A percentile compares a stretch with the other conserved stretches of the same genome.
phyloP scores from a whole-genome alignment of 495 filamentous ascomycete species.

The Penicillium cosmopolitanum region DNA sequence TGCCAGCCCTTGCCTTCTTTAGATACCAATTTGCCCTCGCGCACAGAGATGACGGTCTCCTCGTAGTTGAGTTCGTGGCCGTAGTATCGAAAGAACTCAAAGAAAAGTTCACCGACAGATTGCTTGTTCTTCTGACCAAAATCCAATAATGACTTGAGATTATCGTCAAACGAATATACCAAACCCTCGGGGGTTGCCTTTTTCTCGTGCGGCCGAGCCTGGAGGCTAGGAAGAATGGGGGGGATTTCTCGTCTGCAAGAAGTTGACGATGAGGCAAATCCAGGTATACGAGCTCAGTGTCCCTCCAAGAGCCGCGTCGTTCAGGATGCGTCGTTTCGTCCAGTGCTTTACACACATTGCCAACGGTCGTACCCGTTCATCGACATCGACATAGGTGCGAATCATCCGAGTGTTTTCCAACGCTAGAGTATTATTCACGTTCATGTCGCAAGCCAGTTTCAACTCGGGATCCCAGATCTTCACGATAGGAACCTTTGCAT shows the following conservation, averaged over 20 bases:
- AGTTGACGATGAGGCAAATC: constrained; percentile 98
- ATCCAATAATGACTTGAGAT: constrained; percentile 69
- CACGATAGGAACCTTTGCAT: constrained; percentile 96
- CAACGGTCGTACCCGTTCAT: constrained; percentile 84
- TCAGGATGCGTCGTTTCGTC: constrained; percentile 89
- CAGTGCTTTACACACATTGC: constrained; percentile 98
- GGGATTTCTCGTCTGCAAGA: constrained; percentile 86
- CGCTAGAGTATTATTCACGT: constrained; percentile 94
- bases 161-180: constrained; percentile 80
- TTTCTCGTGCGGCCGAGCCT: constrained; percentile 71
- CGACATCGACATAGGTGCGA: constrained; percentile 93
- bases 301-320: constrained; percentile 92
- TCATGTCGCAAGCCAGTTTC: constrained; percentile 92
- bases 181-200: constrained; percentile 60
- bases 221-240: constrained; percentile 80
- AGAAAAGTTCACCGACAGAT: constrained; percentile 78
- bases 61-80: constrained; percentile 92
- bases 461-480: constrained; percentile 98
- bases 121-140: constrained; percentile 84
- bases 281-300: constrained; percentile 99
- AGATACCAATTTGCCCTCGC: constrained; percentile 79
- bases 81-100: constrained; percentile 93
- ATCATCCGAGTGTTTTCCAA: constrained; percentile 98
- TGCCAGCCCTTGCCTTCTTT: constrained; percentile 89
- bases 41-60: constrained; percentile 79